Evolutionary conservation across 2,329 filamentous ascomycete genomes (phyloP).

Genomic region (Fusarium nurragi): DNA sequence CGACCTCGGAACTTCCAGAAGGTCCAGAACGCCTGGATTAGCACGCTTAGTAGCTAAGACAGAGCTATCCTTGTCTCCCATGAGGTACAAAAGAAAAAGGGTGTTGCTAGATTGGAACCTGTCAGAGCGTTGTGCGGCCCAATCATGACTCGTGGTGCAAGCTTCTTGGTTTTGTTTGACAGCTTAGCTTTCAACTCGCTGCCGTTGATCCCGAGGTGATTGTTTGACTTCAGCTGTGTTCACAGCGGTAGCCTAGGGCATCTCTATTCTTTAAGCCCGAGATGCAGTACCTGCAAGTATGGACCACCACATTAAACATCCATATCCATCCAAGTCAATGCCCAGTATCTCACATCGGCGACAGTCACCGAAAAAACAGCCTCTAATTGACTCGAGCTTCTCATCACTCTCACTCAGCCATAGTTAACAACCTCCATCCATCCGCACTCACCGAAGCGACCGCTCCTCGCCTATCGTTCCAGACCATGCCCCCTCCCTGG

Average conservation of each 20-base stretch:
- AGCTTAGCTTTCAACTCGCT: neutral
- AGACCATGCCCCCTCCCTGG: neutral
- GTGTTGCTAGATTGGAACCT: neutral
- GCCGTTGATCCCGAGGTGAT: neutral
- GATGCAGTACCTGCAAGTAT: neutral
- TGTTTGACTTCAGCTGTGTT: neutral
- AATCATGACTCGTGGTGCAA: conserved; percentile 16
- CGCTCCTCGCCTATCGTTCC: conserved; percentile 33
- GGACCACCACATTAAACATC: neutral
- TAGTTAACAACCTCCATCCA: neutral
- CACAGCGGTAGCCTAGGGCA: neutral
- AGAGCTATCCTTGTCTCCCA: conserved; percentile 1
- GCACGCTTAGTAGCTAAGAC: neutral
- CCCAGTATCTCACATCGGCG: neutral
- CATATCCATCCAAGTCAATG: neutral
- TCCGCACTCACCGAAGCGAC: conserved; percentile 25
- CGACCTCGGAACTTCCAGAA: conserved; percentile 28
- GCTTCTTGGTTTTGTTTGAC: conserved; percentile 1
- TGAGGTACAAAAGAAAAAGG: neutral
- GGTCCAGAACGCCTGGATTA: conserved; percentile 19
- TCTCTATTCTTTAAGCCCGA: neutral
- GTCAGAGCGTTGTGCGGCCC: conserved; percentile 5
- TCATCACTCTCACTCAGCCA: neutral
- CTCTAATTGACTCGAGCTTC: conserved; percentile 13
- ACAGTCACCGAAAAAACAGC: conserved; percentile 1